Conservation (phyloP, 805 yeast species). For the Candida ulmi region DNA sequence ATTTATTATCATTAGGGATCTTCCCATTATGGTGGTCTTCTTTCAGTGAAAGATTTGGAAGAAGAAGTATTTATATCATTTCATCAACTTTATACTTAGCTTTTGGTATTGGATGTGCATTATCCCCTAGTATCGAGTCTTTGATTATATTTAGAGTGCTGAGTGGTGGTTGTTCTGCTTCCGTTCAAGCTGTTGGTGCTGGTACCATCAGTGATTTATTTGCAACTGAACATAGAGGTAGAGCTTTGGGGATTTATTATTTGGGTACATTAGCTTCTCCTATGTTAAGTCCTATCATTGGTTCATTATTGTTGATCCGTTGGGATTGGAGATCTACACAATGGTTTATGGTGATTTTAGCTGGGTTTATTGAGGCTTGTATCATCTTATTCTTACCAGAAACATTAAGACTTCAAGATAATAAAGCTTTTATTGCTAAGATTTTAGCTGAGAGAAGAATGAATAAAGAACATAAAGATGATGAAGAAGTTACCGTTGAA, state of each 20-base stretch:
- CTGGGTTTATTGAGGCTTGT: slow-evolving; percentile 45
- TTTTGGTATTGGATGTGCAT: slow-evolving; percentile 68
- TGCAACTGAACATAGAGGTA: slow-evolving; percentile 62
- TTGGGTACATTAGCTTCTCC: slow-evolving; percentile 82
- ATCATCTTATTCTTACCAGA: slow-evolving; percentile 66
- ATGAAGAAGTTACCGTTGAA: slow-evolving; percentile 1
- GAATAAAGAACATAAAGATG: slow-evolving; percentile 1
- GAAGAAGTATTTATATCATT: slow-evolving; percentile 65
- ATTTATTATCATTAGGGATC: slow-evolving; percentile 65
- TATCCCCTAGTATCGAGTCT: slow-evolving; percentile 53
- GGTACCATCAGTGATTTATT: slow-evolving; percentile 79
- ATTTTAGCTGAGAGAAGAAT: slow-evolving; percentile 33
- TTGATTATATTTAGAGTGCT: slow-evolving; percentile 66
- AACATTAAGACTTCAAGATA: slow-evolving; percentile 57
- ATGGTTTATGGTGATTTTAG: slow-evolving; percentile 71
- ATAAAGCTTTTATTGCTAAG: slow-evolving; percentile 38
- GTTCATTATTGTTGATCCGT: slow-evolving; percentile 63
- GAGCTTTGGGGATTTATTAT: slow-evolving; percentile 75
- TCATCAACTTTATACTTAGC: slow-evolving; percentile 60
- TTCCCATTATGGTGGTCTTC: slow-evolving; percentile 90
- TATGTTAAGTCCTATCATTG: slow-evolving; percentile 69
- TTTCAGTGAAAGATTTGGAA: slow-evolving; percentile 67
- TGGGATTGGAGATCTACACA: slow-evolving; percentile 92
- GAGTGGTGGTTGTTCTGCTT: slow-evolving; percentile 76
- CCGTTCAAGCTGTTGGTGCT: slow-evolving; percentile 87